These are phyloP conservation scores for Chrysosporium queenslandicum DNA, from an alignment of 2,329 filamentous ascomycete genomes.

Conservation along the genomic window DNA sequence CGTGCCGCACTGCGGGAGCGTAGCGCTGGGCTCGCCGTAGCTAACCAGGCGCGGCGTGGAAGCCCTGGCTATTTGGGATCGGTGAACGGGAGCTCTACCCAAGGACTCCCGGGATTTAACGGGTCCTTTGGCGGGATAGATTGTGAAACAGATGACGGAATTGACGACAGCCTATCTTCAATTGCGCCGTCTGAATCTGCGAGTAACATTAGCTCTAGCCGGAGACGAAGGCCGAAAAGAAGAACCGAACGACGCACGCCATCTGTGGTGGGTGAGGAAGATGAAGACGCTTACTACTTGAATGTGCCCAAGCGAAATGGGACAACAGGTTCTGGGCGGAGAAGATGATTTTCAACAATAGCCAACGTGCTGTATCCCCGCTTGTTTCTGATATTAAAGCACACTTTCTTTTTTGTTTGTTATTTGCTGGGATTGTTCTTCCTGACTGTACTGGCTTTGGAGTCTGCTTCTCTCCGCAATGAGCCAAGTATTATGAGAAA, in stretches of 20 bases:
- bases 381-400: no score
- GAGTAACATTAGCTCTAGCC: constrained; percentile 41
- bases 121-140: constrained; percentile 26
- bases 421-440: background rate
- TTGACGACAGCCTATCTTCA: constrained; percentile 37
- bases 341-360: constrained; percentile 11
- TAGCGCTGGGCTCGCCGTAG: constrained; percentile 58
- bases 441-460: background rate
- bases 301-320: constrained; percentile 7
- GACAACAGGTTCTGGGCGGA: background rate
- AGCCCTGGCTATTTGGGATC: constrained; percentile 2
- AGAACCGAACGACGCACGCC: constrained; percentile 42
- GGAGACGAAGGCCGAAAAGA: constrained; percentile 37
- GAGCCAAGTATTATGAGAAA: constrained; percentile 8
- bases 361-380: no score
- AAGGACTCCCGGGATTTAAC: constrained; percentile 10
- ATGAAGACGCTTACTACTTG: constrained; percentile 26
- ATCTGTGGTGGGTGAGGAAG: constrained; percentile 40
- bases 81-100: background rate
- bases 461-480: background rate
- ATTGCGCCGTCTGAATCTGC: constrained; percentile 42
- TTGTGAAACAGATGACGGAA: constrained; percentile 35
- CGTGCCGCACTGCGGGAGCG: constrained; percentile 71
- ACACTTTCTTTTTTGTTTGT: background rate
- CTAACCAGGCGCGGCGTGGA: constrained; percentile 38